These are phyloP conservation scores for Aureobasidium subglaciale DNA, from an alignment of 2,329 filamentous ascomycete genomes.

Conservation along the genomic window DNA sequence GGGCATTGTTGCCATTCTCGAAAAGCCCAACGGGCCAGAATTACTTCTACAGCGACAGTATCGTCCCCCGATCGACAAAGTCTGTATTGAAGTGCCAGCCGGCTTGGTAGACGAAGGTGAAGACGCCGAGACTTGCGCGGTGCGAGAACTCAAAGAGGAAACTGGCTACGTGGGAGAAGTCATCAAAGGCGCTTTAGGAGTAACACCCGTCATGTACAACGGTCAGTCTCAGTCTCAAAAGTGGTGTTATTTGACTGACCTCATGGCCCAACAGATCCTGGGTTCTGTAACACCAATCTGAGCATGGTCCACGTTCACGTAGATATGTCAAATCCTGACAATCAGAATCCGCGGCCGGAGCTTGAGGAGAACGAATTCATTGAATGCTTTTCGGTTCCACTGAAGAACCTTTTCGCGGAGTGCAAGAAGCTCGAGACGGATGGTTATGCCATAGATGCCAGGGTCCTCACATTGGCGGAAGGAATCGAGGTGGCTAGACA, in stretches of 20 bases:
- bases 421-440: constrained; percentile 60
- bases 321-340: constrained; percentile 39
- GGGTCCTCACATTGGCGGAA: constrained; percentile 70
- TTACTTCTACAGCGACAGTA: constrained; percentile 49
- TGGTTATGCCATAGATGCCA: constrained; percentile 72
- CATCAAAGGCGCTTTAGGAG: constrained; percentile 15
- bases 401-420: constrained; percentile 49
- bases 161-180: constrained; percentile 53
- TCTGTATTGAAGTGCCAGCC: constrained; percentile 54
- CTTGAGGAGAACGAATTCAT: constrained; percentile 58
- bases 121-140: constrained; percentile 47
- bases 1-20: constrained; percentile 49
- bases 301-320: constrained; percentile 53
- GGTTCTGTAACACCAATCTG: constrained; percentile 50
- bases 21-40: constrained; percentile 39
- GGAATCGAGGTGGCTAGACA: constrained; percentile 65
- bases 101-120: constrained; percentile 54
- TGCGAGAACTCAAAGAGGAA: constrained; percentile 54
- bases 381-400: constrained; percentile 51
- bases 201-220: constrained; percentile 38
- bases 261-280: constrained; percentile 55
- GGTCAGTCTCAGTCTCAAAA: constrained; percentile 32
- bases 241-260: constrained; percentile 35
- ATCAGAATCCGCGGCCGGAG: constrained; percentile 49
- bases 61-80: constrained; percentile 51